These are phyloP conservation scores for Fonsecaea erecta DNA, from an alignment of 2,329 filamentous ascomycete species.

Conservation along the genomic window DNA sequence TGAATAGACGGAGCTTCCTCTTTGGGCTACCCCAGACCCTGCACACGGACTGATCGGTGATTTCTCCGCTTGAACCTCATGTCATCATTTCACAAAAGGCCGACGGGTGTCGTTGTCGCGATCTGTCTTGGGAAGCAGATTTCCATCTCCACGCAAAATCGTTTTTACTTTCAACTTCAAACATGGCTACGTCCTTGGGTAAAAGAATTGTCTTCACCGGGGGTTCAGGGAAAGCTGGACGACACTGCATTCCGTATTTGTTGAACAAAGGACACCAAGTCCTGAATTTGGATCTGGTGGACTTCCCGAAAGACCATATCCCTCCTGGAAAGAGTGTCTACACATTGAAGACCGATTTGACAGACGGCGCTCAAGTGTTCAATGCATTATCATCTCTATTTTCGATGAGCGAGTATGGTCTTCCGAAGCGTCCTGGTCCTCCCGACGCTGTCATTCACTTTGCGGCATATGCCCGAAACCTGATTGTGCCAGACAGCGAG, in stretches of 20 bases:
- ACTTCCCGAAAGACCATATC: slow-evolving; percentile 42
- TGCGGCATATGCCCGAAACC: slow-evolving; percentile 62
- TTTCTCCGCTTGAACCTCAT: slow-evolving; percentile 20
- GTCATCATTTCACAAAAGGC: slow-evolving; percentile 23
- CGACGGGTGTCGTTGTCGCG: neutral
- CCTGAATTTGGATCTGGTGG: slow-evolving; percentile 60
- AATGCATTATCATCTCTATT: slow-evolving; percentile 63
- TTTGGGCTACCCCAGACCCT: slow-evolving; percentile 11
- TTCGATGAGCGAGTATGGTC: slow-evolving; percentile 56
- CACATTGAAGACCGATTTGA: slow-evolving; percentile 61
- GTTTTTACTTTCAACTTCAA: neutral
- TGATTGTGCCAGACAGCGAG: slow-evolving; percentile 66
- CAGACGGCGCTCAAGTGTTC: slow-evolving; percentile 61
- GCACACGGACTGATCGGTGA: slow-evolving; percentile 23
- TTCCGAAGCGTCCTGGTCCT: slow-evolving; percentile 45
- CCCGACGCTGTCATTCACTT: slow-evolving; percentile 69
- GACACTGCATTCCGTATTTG: slow-evolving; percentile 60
- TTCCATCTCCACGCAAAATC: neutral
- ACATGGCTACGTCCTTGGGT: slow-evolving; percentile 31
- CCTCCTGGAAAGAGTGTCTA: slow-evolving; percentile 53
- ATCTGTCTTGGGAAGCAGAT: neutral
- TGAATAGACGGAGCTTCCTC: slow-evolving; percentile 36
- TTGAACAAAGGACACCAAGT: slow-evolving; percentile 57
- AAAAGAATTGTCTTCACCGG: slow-evolving; percentile 60
- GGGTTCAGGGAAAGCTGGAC: slow-evolving; percentile 61